A percentile compares a stretch with the other conserved stretches of the same genome.
Evolutionary conservation across 1,284 basidiomycete genomes (phyloP).

Genomic region (Trichosporon asahii): DNA sequence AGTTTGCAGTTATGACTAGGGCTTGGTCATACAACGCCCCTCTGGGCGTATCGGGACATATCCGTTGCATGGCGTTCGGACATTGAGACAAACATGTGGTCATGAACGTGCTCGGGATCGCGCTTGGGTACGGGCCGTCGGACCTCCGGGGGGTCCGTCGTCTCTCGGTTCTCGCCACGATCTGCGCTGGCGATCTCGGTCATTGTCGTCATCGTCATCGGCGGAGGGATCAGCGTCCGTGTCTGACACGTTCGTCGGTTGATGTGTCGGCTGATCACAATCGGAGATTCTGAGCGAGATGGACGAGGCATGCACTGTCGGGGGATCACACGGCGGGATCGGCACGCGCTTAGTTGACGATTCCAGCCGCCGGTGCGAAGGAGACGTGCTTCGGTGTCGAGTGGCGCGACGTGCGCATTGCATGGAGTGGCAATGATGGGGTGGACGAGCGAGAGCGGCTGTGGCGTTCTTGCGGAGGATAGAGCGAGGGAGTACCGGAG

Average conservation of each 20-base stretch:
- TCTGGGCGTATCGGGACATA: not conserved
- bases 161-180: too few relatives aligned
- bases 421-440: not conserved
- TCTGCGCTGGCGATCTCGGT: too few relatives aligned
- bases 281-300: too few relatives aligned
- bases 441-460: not conserved
- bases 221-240: too few relatives aligned
- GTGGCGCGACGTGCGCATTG: not conserved
- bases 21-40: not conserved
- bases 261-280: too few relatives aligned
- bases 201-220: too few relatives aligned
- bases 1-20: not conserved
- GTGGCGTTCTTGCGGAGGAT: not conserved
- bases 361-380: not conserved
- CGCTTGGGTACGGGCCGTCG: too few relatives aligned
- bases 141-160: too few relatives aligned
- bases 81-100: too few relatives aligned
- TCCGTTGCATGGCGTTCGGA: not conserved
- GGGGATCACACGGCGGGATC: not conserved
- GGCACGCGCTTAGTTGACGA: not conserved
- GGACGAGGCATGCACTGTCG: too few relatives aligned
- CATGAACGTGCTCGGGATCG: too few relatives aligned
- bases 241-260: too few relatives aligned
- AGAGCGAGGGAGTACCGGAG: not conserved
- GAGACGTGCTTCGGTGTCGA: not conserved